Percentiles rank a stretch among this genome's conserved stretches.
Conservation (phyloP, 2,329 filamentous ascomycete genomes). For the Trichoderma breve region DNA sequence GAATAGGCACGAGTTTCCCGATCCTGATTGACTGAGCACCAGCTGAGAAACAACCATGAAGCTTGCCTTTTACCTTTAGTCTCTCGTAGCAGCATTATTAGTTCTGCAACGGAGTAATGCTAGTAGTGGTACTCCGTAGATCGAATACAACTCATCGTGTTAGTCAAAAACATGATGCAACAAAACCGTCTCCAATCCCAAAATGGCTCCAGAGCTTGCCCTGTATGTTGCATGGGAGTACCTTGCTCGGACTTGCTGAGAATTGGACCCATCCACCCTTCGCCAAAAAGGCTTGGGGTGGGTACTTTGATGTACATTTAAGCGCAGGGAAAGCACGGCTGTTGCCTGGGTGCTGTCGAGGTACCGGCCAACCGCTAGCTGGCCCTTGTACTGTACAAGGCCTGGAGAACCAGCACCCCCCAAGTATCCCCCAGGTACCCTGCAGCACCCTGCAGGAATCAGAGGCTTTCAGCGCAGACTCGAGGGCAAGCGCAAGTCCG, state of each 20-base stretch:
- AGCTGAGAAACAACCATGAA: not conserved
- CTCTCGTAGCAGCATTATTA: not conserved
- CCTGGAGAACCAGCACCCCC: not conserved
- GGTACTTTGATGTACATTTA: not conserved
- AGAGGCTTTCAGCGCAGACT: conserved; percentile 3
- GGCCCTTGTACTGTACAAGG: conserved; percentile 9
- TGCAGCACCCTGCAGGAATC: not conserved
- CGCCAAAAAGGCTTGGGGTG: not conserved
- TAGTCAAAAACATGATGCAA: not conserved
- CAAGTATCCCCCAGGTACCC: conserved; percentile 4
- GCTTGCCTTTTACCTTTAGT: not conserved
- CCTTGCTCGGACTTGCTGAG: not conserved
- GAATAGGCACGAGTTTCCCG: not conserved
- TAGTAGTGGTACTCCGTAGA: not conserved
- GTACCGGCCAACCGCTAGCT: conserved; percentile 7
- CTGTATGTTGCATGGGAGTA: not conserved
- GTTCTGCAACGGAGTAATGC: not conserved
- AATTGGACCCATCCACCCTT: not conserved
- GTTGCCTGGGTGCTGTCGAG: not conserved
- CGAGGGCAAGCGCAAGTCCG: conserved; percentile 9
- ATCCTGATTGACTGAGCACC: not conserved
- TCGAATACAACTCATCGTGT: not conserved
- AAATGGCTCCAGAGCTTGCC: not conserved
- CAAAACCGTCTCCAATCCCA: not conserved
- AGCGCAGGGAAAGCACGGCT: not conserved